phyloP scores from a whole-genome alignment of 129 eudicot species.

The Calendula officinalis region DNA sequence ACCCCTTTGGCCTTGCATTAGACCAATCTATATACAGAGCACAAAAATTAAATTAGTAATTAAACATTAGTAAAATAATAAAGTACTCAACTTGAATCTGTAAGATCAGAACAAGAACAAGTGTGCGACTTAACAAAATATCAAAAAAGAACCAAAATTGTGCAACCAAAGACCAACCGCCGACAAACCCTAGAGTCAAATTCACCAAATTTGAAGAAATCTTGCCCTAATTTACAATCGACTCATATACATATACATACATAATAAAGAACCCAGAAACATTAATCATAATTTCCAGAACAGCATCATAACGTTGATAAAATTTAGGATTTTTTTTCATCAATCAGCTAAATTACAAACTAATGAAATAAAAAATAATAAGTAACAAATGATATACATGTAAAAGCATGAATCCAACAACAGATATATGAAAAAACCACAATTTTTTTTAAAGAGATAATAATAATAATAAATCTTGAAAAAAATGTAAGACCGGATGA shows the following conservation, averaged over 20 bases:
- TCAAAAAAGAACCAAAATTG: slow-evolving; percentile 27
- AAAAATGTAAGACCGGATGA: slow-evolving; percentile 16
- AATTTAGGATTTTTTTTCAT: not conserved
- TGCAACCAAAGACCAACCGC: slow-evolving; percentile 26
- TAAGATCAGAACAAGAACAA: slow-evolving; percentile 16
- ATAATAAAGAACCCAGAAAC: slow-evolving; percentile 6
- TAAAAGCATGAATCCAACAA: slow-evolving; percentile 8
- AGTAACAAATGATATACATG: not conserved
- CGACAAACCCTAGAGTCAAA: slow-evolving; percentile 24
- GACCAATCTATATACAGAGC: slow-evolving; percentile 7
- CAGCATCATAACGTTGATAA: slow-evolving; percentile 3
- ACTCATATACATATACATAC: slow-evolving; percentile 5
- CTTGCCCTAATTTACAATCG: slow-evolving; percentile 21
- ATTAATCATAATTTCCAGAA: slow-evolving; percentile 21
- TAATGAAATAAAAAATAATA: slow-evolving; percentile 1
- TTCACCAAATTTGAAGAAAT: slow-evolving; percentile 18
- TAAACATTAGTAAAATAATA: no score
- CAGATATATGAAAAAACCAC: slow-evolving; percentile 6
- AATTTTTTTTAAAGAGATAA: not conserved
- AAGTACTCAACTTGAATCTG: slow-evolving; percentile 19
- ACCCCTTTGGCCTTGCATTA: slow-evolving; percentile 85
- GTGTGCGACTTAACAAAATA: not conserved
- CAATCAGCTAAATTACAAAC: slow-evolving; percentile 14
- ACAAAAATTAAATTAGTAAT: not conserved
- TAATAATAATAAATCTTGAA: not conserved